Conservation (phyloP, 2,329 filamentous ascomycete genomes). For the Ascochyta fabae region DNA sequence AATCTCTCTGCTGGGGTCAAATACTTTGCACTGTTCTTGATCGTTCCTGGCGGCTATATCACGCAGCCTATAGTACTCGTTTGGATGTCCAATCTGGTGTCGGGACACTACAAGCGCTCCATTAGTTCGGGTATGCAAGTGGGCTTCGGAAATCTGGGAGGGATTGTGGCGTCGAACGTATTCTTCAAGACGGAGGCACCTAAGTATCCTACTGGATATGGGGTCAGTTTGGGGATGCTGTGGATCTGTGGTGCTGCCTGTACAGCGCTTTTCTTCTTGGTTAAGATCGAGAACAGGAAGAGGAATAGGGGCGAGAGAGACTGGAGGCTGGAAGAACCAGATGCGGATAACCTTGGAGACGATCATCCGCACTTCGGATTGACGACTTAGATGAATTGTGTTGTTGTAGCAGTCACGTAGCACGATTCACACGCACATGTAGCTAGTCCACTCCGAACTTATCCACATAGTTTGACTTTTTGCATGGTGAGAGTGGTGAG, state of each 20-base stretch:
- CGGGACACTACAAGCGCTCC: constrained; percentile 64
- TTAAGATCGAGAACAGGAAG: constrained; percentile 56
- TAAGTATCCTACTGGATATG: constrained; percentile 57
- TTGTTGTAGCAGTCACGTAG: too few relatives aligned
- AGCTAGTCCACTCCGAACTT: too few relatives aligned
- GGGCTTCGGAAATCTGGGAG: constrained; percentile 57
- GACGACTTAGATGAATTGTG: constrained; percentile 28
- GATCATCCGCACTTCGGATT: constrained; percentile 60
- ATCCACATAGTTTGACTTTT: too few relatives aligned
- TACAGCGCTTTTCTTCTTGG: constrained; percentile 50
- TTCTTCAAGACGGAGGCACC: constrained; percentile 56
- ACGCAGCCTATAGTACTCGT: constrained; percentile 62
- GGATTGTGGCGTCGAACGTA: constrained; percentile 59
- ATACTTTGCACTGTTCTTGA: constrained; percentile 63
- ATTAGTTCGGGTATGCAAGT: constrained; percentile 58
- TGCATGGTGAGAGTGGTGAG: too few relatives aligned
- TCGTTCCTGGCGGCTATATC: constrained; percentile 62
- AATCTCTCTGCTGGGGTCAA: constrained; percentile 54
- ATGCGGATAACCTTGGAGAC: constrained; percentile 59
- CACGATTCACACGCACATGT: too few relatives aligned
- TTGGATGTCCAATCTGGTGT: constrained; percentile 65
- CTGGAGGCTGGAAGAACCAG: constrained; percentile 50
- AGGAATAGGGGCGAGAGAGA: constrained; percentile 57
- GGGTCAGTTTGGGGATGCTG: constrained; percentile 56
- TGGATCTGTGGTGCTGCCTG: constrained; percentile 56